Conservation (phyloP, 805 yeast species). For the Barnettozyma botsteinii region DNA sequence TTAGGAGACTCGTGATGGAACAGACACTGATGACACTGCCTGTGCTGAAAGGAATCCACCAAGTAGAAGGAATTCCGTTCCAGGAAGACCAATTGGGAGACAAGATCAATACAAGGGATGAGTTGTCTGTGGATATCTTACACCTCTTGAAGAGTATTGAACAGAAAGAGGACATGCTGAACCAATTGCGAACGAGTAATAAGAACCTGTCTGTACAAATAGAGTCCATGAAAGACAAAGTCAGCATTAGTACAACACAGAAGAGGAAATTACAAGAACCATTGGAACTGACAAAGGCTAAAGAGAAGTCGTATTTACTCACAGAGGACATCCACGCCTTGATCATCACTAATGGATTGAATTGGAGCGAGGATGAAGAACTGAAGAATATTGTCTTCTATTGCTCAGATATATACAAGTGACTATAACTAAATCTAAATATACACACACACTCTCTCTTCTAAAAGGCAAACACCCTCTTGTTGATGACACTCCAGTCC, state of each 20-base stretch:
- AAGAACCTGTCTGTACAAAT: conserved; percentile 1
- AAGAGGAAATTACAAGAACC: not conserved
- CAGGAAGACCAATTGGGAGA: conserved; percentile 13
- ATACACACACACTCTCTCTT: too few relatives aligned
- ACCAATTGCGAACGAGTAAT: not conserved
- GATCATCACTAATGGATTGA: conserved; percentile 30
- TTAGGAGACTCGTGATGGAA: conserved; percentile 17
- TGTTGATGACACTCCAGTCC: conserved; percentile 74
- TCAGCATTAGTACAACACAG: not conserved
- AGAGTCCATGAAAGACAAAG: too few relatives aligned
- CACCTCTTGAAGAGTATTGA: conserved; percentile 5
- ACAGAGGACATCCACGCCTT: conserved; percentile 25
- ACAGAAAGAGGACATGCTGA: not conserved
- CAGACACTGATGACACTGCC: conserved; percentile 17
- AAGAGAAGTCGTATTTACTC: conserved; percentile 4
- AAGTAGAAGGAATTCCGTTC: conserved; percentile 20
- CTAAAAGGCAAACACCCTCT: conserved; percentile 30
- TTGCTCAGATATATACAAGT: conserved; percentile 7
- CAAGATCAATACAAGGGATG: conserved; percentile 13
- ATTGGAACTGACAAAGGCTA: conserved; percentile 4
- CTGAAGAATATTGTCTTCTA: conserved; percentile 24
- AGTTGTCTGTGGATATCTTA: conserved; percentile 9
- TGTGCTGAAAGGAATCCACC: conserved; percentile 21
- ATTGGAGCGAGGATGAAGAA: conserved; percentile 28
- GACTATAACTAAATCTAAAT: too few relatives aligned